Evolutionary conservation across 495 filamentous ascomycete species (phyloP).

Genomic region (Penicillium antarcticum): DNA sequence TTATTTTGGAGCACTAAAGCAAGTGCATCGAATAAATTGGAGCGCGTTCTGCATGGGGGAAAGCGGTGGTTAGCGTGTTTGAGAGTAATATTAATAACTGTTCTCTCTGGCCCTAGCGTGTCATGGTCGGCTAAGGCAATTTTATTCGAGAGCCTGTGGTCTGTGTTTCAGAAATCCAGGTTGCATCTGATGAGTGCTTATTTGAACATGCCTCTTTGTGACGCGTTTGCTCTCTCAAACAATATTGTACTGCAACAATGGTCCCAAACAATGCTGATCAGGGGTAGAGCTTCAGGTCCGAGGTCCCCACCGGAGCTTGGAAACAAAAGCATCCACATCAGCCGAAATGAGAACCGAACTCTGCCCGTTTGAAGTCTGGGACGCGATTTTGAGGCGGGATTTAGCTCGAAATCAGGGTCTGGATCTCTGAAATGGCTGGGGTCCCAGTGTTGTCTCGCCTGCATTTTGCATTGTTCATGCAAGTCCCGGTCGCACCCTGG

Average conservation of each 20-base stretch:
- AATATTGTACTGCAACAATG: conserved; percentile 1
- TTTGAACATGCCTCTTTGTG: neutral
- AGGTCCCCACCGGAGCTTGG: conserved; percentile 23
- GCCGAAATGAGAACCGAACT: conserved; percentile 8
- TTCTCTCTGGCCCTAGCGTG: conserved; percentile 18
- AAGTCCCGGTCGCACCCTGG: neutral
- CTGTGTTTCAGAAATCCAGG: conserved; percentile 25
- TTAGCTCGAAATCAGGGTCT: neutral
- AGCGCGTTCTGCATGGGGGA: conserved; percentile 9
- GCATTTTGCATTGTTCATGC: neutral
- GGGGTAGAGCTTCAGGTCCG: conserved; percentile 11
- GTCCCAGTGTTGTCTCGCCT: neutral
- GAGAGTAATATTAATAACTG: conserved; percentile 13
- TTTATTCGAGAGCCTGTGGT: conserved; percentile 26
- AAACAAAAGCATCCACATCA: conserved; percentile 1
- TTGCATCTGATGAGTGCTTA: conserved; percentile 11
- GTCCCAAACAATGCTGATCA: conserved; percentile 3
- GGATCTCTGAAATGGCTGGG: neutral
- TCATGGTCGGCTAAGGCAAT: conserved; percentile 32
- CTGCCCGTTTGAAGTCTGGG: conserved; percentile 13
- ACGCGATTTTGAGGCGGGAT: conserved; percentile 1
- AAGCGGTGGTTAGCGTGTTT: conserved; percentile 27
- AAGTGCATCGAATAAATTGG: conserved; percentile 18
- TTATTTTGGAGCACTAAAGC: neutral
- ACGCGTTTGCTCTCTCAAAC: neutral